Conservation (phyloP, 129 eudicot genomes). For the Pseudognaphalium luteoalbum region DNA sequence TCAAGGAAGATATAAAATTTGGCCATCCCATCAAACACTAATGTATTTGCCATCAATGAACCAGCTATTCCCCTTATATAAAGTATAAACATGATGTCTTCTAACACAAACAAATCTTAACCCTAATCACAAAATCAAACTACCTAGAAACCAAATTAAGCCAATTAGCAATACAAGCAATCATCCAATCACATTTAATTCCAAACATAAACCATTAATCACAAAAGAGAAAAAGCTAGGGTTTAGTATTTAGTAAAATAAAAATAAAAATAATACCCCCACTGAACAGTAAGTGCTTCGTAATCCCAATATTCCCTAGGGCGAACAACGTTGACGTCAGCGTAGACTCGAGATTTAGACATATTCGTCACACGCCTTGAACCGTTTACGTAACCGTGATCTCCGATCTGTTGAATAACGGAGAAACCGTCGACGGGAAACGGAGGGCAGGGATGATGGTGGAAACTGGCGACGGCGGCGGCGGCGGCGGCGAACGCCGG, state of each 20-base stretch:
- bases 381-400: conserved; percentile 37
- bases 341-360: conserved; percentile 87
- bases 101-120: conserved; percentile 4
- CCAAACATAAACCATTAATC: conserved; percentile 4
- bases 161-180: conserved; percentile 6
- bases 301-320: conserved; percentile 97
- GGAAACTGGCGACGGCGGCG: conserved; percentile 26
- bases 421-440: conserved; percentile 20
- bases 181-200: background rate
- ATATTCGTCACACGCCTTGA: conserved; percentile 29
- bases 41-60: background rate
- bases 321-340: conserved; percentile 84
- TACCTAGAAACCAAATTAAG: conserved; percentile 6
- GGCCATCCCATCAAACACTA: background rate
- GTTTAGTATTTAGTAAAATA: background rate
- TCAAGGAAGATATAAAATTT: too few species aligned
- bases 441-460: conserved; percentile 27
- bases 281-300: conserved; percentile 89
- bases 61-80: background rate
- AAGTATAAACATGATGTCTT: background rate
- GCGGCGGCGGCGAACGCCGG: conserved; percentile 32
- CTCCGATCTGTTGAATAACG: conserved; percentile 27
- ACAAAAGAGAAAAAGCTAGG: conserved; percentile 12
- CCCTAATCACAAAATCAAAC: conserved; percentile 20
- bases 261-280: conserved; percentile 57